Percentiles rank a stretch among this genome's conserved stretches.
Conservation (phyloP, 1,139 yeast genomes). For the Taphrina deformans region DNA sequence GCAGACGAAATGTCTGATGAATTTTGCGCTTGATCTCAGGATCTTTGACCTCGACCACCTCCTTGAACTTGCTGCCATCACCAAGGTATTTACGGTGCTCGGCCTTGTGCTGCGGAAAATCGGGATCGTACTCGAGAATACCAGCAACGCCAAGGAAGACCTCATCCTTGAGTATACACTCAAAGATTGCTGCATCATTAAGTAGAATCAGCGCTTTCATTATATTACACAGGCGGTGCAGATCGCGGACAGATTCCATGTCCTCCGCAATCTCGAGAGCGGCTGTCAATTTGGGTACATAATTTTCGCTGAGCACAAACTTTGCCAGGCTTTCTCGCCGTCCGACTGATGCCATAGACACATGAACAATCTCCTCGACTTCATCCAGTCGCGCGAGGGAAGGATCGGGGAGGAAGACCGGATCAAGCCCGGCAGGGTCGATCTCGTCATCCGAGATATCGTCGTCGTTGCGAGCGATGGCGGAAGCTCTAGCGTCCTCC, state of each 20-base stretch:
- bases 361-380: conserved; percentile 52
- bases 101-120: conserved; percentile 74
- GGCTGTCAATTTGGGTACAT: conserved; percentile 55
- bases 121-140: conserved; percentile 89
- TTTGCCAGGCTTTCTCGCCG: conserved; percentile 57
- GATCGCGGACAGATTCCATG: conserved; percentile 52
- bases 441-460: conserved; percentile 31
- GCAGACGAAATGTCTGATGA: conserved; percentile 71
- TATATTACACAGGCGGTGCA: conserved; percentile 70
- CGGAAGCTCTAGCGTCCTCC: conserved; percentile 1
- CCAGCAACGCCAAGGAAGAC: conserved; percentile 68
- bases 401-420: conserved; percentile 35
- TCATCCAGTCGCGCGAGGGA: conserved; percentile 33
- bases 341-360: conserved; percentile 59
- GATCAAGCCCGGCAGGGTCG: conserved; percentile 21
- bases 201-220: conserved; percentile 63
- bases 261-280: conserved; percentile 61
- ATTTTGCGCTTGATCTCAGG: conserved; percentile 57
- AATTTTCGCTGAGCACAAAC: conserved; percentile 55
- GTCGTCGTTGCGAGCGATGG: conserved; percentile 12
- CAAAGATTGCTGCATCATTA: conserved; percentile 69
- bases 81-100: conserved; percentile 67
- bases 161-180: conserved; percentile 63
- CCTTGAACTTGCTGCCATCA: conserved; percentile 63
- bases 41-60: conserved; percentile 65